Percentiles rank a stretch among this genome's conserved stretches.
These are phyloP conservation scores for Theileria orientalis DNA, from an alignment of 169 alveolate genomes.

Conservation along the genomic window DNA sequence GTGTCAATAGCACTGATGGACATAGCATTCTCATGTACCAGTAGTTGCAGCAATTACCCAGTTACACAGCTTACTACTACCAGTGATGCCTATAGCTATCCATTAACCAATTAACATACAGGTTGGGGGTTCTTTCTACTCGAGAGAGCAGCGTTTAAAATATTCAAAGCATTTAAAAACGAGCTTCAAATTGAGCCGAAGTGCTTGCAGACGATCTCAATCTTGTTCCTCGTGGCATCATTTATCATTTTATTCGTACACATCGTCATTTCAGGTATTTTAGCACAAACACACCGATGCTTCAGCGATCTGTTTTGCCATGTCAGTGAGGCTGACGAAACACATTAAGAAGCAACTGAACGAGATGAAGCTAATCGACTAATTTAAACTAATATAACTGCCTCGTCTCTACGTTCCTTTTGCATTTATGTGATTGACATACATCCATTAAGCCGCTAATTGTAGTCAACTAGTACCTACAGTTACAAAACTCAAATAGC, in stretches of 20 bases:
- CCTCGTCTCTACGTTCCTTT: no score
- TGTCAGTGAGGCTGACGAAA: constrained; percentile 42
- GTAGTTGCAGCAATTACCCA: constrained; percentile 21
- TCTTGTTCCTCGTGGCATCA: constrained; percentile 44
- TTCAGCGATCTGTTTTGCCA: constrained; percentile 54
- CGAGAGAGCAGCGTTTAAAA: constrained; percentile 62
- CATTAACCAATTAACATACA: neutral
- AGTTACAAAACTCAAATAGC: no score
- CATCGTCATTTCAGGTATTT: constrained; percentile 52
- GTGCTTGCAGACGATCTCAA: constrained; percentile 64
- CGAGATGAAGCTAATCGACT: constrained; percentile 38
- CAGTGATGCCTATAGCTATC: constrained; percentile 21
- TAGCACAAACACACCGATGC: no score
- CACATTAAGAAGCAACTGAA: constrained; percentile 42
- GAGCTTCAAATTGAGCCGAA: constrained; percentile 60
- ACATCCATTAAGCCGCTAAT: no score
- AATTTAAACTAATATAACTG: neutral
- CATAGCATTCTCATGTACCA: constrained; percentile 39
- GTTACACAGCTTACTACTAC: constrained; percentile 40
- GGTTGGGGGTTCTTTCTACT: constrained; percentile 68
- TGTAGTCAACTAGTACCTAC: no score
- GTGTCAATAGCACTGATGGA: constrained; percentile 71
- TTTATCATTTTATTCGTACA: constrained; percentile 66
- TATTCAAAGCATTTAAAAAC: constrained; percentile 62
- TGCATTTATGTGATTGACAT: no score